These are phyloP conservation scores for Taxillus chinensis DNA, from an alignment of 164 flowering plant species.

Conservation along the genomic window DNA sequence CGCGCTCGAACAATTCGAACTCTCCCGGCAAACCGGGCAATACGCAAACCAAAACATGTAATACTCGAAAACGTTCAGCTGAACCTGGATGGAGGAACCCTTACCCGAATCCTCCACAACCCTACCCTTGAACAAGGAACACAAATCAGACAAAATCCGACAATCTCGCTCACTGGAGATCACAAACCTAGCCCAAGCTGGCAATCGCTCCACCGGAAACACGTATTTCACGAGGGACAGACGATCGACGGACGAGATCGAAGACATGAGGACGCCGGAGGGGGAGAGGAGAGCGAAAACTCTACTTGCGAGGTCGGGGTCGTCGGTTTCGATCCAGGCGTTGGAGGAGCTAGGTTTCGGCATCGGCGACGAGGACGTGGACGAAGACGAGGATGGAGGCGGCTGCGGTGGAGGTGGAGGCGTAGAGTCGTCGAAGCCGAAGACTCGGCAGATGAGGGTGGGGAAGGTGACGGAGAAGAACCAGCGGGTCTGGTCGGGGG, in stretches of 20 bases:
- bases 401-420: slow-evolving; percentile 4
- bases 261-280: slow-evolving; percentile 36
- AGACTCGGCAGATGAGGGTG: slow-evolving; percentile 53
- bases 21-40: slow-evolving; percentile 72
- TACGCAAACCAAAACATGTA: slow-evolving; percentile 89
- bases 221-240: slow-evolving; percentile 57
- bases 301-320: slow-evolving; percentile 27
- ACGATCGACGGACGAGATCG: slow-evolving; percentile 53
- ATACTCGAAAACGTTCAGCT: slow-evolving; percentile 76
- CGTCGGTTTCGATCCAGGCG: slow-evolving; percentile 64
- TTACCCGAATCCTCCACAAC: slow-evolving; percentile 35
- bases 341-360: slow-evolving; percentile 1
- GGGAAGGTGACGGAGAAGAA: slow-evolving; percentile 86
- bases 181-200: slow-evolving; percentile 63
- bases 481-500: slow-evolving; percentile 58
- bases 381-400: no score
- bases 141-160: slow-evolving; percentile 37
- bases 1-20: slow-evolving; percentile 19
- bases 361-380: slow-evolving; percentile 8
- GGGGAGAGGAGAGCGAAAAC: slow-evolving; percentile 61
- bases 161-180: slow-evolving; percentile 33
- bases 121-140: slow-evolving; percentile 49
- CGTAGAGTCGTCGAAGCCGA: slow-evolving; percentile 55
- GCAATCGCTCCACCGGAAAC: slow-evolving; percentile 71
- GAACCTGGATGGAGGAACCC: slow-evolving; percentile 37